A percentile compares a stretch with the other conserved stretches of the same genome.
phyloP scores from a whole-genome alignment of 441 rosid genomes.

The Erodium trifolium region DNA sequence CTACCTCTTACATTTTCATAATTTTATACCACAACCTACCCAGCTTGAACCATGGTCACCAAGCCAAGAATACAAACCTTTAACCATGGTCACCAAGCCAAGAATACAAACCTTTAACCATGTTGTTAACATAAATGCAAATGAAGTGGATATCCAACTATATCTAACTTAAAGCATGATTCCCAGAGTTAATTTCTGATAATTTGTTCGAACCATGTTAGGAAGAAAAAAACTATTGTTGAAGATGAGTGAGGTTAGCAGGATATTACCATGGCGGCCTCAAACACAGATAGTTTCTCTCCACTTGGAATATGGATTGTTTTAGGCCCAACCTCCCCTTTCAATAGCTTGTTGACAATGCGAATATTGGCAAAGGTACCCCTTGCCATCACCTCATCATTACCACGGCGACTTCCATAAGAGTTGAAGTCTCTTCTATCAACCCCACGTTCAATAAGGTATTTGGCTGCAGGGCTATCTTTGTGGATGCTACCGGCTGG shows the following conservation, averaged over 20 bases:
- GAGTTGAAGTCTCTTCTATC: conserved; percentile 79
- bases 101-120: neutral
- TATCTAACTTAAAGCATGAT: neutral
- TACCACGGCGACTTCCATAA: conserved; percentile 89
- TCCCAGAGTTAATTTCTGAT: neutral
- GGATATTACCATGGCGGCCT: conserved; percentile 67
- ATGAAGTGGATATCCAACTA: neutral
- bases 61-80: neutral
- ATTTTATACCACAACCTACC: too few species aligned
- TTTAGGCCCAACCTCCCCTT: conserved; percentile 90
- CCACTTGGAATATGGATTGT: conserved; percentile 78
- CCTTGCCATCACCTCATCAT: conserved; percentile 87
- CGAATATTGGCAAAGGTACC: conserved; percentile 85
- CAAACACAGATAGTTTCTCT: conserved; percentile 79
- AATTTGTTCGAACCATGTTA: neutral
- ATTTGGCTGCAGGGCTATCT: conserved; percentile 87
- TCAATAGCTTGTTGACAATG: conserved; percentile 62
- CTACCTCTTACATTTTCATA: too few species aligned
- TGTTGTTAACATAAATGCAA: too few species aligned
- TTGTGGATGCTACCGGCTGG: conserved; percentile 94
- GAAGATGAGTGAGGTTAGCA: neutral
- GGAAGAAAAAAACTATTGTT: neutral
- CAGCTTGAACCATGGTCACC: too few species aligned
- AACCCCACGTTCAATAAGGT: conserved; percentile 21
- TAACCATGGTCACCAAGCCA: neutral